Base-by-base conservation (phyloP, 2,329 filamentous ascomycete species). In the Hymenotorrendiella dingleyae region DNA sequence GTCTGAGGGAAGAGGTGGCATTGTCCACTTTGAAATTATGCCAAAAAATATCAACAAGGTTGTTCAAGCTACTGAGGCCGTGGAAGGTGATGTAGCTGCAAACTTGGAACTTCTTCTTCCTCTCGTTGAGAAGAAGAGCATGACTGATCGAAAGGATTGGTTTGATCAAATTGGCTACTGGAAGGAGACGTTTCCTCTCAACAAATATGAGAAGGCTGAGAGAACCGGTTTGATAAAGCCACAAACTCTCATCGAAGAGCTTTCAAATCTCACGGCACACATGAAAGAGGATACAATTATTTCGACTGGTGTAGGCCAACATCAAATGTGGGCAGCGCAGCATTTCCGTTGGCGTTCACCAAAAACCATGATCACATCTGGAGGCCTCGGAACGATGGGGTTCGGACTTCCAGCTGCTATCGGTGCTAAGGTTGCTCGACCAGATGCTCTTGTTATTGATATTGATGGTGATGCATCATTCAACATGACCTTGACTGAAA, bases 41-140 rank as follows among this genome's bases (percentile, higher is more conserved):
- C 91, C 93, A 57, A 98, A 98, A 82, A 97, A 98, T 73, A 97
- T 97, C 71, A 97, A 97, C 80, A 98, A 97, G 77, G 90, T 97
- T 30, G 85, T 98, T 11, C 88, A 97, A 68, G 90, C 91, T 6
- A 96, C 86, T 30, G 89, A 96, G 69, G 91, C 93, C 34, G 83
- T 97, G 14, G 91, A 95, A 68, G 93, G 93, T 46, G 91, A 97
- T 60, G 87, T 95, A 22, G 81, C 82, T 3, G 70, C 81, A 14
- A 97, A 94, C 65, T 71, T 97, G 24, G 73, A 73, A 39, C 68
- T 77, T 22, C 80, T 97, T 39, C 59, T 97, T 26, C 90, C 91
- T 9, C 71, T 79, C 40, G 67, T 96, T 17, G 67, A 86, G 40
- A 53, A 71, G 19, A 78, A 77, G 49, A 65, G 76, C 2, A 78